Evolutionary conservation across 2,329 filamentous ascomycete species (phyloP).

Genomic region (Cercospora sp.): DNA sequence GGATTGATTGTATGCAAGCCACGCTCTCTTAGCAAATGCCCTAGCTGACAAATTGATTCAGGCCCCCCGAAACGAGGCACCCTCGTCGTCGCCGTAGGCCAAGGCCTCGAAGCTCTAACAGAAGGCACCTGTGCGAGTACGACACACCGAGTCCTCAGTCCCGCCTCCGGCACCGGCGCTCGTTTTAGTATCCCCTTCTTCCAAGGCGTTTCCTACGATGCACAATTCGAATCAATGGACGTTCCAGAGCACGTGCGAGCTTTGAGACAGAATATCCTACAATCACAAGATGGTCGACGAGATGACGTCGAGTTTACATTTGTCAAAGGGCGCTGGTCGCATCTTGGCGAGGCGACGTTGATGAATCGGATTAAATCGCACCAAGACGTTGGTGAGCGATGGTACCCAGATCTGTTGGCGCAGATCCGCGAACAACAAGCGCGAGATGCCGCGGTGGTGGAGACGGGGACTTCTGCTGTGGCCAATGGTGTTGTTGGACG

Average conservation of each 20-base stretch:
- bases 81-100: conserved; percentile 82
- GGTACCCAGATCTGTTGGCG: conserved; percentile 53
- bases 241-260: conserved; percentile 63
- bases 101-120: conserved; percentile 82
- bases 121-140: conserved; percentile 78
- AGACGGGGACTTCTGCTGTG: background rate
- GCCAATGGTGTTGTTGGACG: background rate
- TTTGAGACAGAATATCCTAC: conserved; percentile 61
- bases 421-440: conserved; percentile 47
- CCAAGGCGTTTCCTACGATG: conserved; percentile 78
- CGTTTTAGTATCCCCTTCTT: conserved; percentile 85
- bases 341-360: conserved; percentile 78
- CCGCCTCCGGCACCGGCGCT: conserved; percentile 66
- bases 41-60: conserved; percentile 3
- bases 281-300: conserved; percentile 53
- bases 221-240: conserved; percentile 75
- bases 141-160: conserved; percentile 80
- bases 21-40: background rate
- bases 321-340: conserved; percentile 62
- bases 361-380: conserved; percentile 84
- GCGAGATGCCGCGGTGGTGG: conserved; percentile 10
- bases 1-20: conserved; percentile 66
- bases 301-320: conserved; percentile 90
- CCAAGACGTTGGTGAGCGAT: conserved; percentile 80
- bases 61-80: conserved; percentile 69